These are phyloP conservation scores for Coemansia sp. DNA, from an alignment of 192 early-diverging fungal species.

Conservation along the genomic window DNA sequence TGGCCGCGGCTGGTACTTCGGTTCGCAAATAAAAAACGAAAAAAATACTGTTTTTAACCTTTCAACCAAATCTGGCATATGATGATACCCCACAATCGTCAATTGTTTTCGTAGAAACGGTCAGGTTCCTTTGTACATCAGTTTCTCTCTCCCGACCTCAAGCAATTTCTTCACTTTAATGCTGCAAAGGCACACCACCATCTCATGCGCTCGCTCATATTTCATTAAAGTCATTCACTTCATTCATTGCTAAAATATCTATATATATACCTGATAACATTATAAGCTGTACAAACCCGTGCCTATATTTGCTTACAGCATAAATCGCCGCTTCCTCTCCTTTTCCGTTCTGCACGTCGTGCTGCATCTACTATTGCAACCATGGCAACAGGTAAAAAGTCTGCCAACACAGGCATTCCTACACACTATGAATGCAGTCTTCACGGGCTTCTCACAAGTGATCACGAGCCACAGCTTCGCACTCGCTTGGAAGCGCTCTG, in stretches of 20 bases:
- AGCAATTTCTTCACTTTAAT: no score
- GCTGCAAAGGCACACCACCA: not conserved
- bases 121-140: no score
- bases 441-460: slow-evolving; percentile 54
- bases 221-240: not conserved
- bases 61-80: not conserved
- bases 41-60: not conserved
- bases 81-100: slow-evolving; percentile 5
- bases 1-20: no score
- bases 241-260: not conserved
- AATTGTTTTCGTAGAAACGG: not conserved
- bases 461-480: slow-evolving; percentile 57
- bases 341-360: no score
- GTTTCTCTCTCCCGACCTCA: no score
- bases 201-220: not conserved
- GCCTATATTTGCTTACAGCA: not conserved
- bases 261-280: not conserved
- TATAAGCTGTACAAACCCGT: slow-evolving; percentile 1
- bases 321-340: no score
- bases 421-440: slow-evolving; percentile 61
- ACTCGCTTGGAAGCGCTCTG: slow-evolving; percentile 69
- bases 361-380: not conserved
- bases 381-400: slow-evolving; percentile 47
- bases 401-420: slow-evolving; percentile 25
- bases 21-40: no score